Conservation (phyloP, 768 basidiomycete genomes). For the Chalciporus sphaerocephalus region DNA sequence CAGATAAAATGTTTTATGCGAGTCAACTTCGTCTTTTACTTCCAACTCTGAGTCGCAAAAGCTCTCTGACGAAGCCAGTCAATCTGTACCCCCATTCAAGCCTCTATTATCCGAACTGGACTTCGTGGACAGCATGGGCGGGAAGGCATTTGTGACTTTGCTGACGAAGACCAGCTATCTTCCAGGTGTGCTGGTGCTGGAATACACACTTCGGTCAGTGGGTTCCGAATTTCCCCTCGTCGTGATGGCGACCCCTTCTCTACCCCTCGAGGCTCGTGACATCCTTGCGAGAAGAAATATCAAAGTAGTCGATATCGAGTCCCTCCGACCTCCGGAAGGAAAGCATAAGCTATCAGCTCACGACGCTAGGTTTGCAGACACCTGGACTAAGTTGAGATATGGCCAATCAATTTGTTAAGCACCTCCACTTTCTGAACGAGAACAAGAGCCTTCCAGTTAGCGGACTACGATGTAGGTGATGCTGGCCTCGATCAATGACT, state of each 20-base stretch:
- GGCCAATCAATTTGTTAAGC: slow-evolving; percentile 8
- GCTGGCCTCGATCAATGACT: background rate
- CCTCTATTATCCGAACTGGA: background rate
- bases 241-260: slow-evolving; percentile 64
- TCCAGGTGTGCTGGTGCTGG: slow-evolving; percentile 52
- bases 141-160: slow-evolving; percentile 64
- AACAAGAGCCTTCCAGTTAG: slow-evolving; percentile 56
- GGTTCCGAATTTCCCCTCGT: slow-evolving; percentile 70
- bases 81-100: background rate
- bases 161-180: slow-evolving; percentile 64
- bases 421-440: slow-evolving; percentile 21
- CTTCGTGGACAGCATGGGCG: slow-evolving; percentile 26
- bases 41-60: background rate
- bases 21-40: background rate
- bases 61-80: background rate
- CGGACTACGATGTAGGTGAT: slow-evolving; percentile 57
- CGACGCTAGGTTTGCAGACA: slow-evolving; percentile 53
- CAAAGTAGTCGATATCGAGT: slow-evolving; percentile 52
- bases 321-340: slow-evolving; percentile 49
- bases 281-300: slow-evolving; percentile 55
- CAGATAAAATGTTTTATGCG: background rate
- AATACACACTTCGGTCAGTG: slow-evolving; percentile 48
- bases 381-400: slow-evolving; percentile 61
- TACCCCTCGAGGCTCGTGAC: slow-evolving; percentile 48
- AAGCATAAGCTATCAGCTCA: slow-evolving; percentile 30